Conservation (phyloP, 257 asterid genomes). For the Penstemon newberryi region DNA sequence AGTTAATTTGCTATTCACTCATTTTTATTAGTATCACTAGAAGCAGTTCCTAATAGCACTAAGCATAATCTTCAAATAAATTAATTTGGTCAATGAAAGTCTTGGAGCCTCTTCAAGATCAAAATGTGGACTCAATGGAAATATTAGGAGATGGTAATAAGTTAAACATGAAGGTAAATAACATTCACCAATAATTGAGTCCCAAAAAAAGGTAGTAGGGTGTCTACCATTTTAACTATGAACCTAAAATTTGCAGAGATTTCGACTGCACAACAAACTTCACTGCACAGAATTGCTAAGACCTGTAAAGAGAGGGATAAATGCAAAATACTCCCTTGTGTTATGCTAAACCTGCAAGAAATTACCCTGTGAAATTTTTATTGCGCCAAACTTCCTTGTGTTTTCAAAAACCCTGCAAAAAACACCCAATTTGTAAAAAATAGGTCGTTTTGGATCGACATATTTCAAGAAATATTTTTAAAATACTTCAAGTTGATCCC, state of each 20-base stretch:
- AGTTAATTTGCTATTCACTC: no score
- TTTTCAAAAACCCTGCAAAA: no score
- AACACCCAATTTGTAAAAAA: no score
- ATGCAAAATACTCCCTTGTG: no score
- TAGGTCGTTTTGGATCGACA: no score
- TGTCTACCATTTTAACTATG: neutral
- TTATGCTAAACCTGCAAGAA: no score
- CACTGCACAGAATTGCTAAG: neutral
- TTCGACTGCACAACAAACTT: neutral
- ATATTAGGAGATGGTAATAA: neutral
- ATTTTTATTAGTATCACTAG: neutral
- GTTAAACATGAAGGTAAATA: neutral
- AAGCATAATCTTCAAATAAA: neutral
- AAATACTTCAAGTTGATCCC: no score
- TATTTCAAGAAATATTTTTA: no score
- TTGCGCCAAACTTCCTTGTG: no score
- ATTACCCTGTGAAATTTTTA: no score
- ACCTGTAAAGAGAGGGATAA: no score
- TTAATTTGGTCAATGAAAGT: neutral
- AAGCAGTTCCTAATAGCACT: neutral
- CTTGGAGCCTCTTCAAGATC: neutral
- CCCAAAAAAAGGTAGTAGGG: neutral
- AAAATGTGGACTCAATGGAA: slow-evolving; percentile 2
- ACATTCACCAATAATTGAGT: neutral
- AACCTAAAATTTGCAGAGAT: neutral